Conservation (phyloP, 495 filamentous ascomycete species). For the Bombardia bombarda region DNA sequence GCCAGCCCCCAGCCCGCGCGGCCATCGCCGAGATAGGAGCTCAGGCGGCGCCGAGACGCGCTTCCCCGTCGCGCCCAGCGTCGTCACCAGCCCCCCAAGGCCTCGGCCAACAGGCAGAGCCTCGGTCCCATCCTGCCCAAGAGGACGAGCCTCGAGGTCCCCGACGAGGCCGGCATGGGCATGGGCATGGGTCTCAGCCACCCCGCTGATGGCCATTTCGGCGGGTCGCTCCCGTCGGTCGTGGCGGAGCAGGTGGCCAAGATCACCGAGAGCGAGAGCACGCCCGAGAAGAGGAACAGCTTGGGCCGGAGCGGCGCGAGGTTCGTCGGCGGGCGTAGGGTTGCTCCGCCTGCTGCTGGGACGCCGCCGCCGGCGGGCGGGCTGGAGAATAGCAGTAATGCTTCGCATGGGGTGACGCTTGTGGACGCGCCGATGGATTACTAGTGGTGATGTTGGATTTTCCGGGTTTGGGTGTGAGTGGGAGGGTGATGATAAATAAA, state of each 20-base stretch:
- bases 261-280: conserved; percentile 24
- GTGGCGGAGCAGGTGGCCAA: conserved; percentile 30
- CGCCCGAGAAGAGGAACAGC: conserved; percentile 43
- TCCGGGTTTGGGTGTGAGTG: not conserved
- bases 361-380: conserved; percentile 1
- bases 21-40: conserved; percentile 68
- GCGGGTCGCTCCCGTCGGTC: conserved; percentile 20
- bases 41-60: conserved; percentile 70
- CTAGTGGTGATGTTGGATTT: conserved; percentile 9
- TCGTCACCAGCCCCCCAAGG: conserved; percentile 46
- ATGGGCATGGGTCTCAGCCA: conserved; percentile 15
- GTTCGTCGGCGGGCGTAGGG: conserved; percentile 33
- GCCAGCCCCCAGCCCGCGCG: conserved; percentile 56
- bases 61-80: conserved; percentile 76
- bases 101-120: conserved; percentile 40
- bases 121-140: conserved; percentile 32
- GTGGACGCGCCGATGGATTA: conserved; percentile 29
- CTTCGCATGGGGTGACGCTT: conserved; percentile 20
- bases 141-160: conserved; percentile 38
- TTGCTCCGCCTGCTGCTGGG: conserved; percentile 21
- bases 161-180: conserved; percentile 28
- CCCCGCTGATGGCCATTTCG: conserved; percentile 32
- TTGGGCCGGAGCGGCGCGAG: conserved; percentile 35
- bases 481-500: not conserved
- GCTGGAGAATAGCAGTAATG: not conserved